A percentile compares a stretch with the other conserved stretches of the same genome.
Evolutionary conservation across 441 rosid genomes (phyloP).

Genomic region (Raphanus hybrid): DNA sequence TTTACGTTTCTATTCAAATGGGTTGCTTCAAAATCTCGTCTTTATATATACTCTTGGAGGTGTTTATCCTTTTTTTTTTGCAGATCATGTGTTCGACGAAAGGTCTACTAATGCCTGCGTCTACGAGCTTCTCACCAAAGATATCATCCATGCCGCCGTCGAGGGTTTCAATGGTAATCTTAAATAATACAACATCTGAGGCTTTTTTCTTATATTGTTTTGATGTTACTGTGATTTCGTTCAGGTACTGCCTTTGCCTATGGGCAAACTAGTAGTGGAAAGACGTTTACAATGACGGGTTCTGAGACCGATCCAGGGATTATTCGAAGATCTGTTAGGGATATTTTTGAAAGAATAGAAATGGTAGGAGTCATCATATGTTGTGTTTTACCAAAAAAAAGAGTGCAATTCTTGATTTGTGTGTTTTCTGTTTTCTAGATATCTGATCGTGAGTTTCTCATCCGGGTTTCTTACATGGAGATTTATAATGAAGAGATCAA

Average conservation of each 20-base stretch:
- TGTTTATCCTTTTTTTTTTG: background rate
- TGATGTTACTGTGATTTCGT: constrained; percentile 17
- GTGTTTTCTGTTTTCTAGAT: constrained; percentile 49
- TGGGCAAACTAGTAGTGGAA: constrained; percentile 98
- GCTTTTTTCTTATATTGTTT: background rate
- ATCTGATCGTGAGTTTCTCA: constrained; percentile 79
- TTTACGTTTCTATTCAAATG: background rate
- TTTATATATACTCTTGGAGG: background rate
- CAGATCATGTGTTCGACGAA: constrained; percentile 87
- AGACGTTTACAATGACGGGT: constrained; percentile 95
- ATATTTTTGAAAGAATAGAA: constrained; percentile 63
- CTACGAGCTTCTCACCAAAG: constrained; percentile 83
- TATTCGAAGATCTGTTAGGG: constrained; percentile 73
- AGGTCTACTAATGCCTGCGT: constrained; percentile 66
- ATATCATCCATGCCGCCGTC: constrained; percentile 74
- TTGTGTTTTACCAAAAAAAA: background rate
- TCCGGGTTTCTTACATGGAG: constrained; percentile 94
- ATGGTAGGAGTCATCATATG: background rate
- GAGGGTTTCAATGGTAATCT: constrained; percentile 84
- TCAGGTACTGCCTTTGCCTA: constrained; percentile 93
- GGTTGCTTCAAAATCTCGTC: background rate
- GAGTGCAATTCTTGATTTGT: constrained; percentile 16
- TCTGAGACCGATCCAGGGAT: constrained; percentile 75
- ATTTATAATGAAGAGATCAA: constrained; percentile 93
- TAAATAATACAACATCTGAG: background rate